A percentile compares a stretch with the other conserved stretches of the same genome.
Conservation (phyloP, 768 basidiomycete species). For the Xerocomus spinulosus region DNA sequence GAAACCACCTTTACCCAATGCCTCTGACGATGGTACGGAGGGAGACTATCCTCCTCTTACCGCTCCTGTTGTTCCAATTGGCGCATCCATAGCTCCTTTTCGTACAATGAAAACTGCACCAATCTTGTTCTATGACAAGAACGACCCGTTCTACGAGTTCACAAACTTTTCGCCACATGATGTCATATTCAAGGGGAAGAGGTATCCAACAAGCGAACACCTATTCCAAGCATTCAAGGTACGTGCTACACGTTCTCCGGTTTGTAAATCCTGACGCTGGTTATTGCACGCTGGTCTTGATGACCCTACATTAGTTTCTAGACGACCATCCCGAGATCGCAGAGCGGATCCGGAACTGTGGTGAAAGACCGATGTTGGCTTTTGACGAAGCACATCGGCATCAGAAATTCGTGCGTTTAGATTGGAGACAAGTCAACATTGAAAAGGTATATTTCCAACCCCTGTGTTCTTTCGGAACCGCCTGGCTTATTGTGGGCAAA, state of each 20-base stretch:
- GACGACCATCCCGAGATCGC: conserved; percentile 56
- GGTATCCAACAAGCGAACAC: conserved; percentile 73
- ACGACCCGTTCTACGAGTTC: conserved; percentile 63
- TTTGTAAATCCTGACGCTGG: background rate
- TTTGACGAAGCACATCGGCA: conserved; percentile 66
- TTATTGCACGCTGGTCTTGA: background rate
- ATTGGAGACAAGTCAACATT: conserved; percentile 70
- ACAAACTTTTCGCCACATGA: conserved; percentile 71
- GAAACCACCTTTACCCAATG: conserved; percentile 11
- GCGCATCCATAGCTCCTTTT: conserved; percentile 30
- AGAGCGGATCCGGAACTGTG: conserved; percentile 63
- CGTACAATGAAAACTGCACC: conserved; percentile 28
- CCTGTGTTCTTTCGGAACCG: background rate
- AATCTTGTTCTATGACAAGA: conserved; percentile 62
- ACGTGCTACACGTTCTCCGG: background rate
- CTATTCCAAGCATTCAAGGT: conserved; percentile 75
- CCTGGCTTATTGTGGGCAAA: background rate
- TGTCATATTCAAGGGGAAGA: conserved; percentile 56
- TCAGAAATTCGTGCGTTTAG: conserved; percentile 54
- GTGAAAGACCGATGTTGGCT: conserved; percentile 56
- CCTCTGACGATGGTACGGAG: conserved; percentile 8
- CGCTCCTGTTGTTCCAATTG: conserved; percentile 26
- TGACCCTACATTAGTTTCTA: conserved; percentile 44
- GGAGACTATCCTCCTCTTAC: conserved; percentile 31
- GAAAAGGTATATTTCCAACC: conserved; percentile 55